These are phyloP conservation scores for Shiraia bambusicola DNA, from an alignment of 2,329 filamentous ascomycete species.

Conservation along the genomic window DNA sequence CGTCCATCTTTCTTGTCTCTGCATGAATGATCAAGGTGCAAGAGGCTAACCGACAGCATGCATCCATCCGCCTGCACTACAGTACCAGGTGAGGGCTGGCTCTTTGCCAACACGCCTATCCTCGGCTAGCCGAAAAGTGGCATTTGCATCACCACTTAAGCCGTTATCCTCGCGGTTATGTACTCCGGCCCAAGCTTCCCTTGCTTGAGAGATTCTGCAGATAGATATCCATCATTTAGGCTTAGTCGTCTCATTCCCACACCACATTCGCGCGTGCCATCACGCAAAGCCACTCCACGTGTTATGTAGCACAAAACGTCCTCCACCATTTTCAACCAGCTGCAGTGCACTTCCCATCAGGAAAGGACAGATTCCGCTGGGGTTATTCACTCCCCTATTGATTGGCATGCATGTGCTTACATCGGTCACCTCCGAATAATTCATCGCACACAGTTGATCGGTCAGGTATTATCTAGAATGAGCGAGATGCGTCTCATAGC, in stretches of 20 bases:
- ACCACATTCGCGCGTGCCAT: conserved; percentile 16
- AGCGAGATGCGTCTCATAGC: background rate
- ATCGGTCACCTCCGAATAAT: conserved; percentile 7
- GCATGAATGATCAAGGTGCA: too few relatives aligned
- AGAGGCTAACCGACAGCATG: too few relatives aligned
- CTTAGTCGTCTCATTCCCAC: conserved; percentile 14
- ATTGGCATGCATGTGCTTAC: background rate
- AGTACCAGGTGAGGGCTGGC: too few relatives aligned
- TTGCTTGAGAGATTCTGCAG: conserved; percentile 23
- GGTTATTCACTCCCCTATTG: conserved; percentile 1
- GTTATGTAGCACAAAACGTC: conserved; percentile 24
- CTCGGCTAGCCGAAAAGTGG: too few relatives aligned
- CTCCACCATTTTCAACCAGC: conserved; percentile 11
- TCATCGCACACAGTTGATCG: background rate
- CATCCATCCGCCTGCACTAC: too few relatives aligned
- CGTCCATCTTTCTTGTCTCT: too few relatives aligned
- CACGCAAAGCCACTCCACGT: conserved; percentile 21
- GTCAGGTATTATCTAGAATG: background rate
- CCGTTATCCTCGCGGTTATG: background rate
- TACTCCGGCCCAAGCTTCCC: conserved; percentile 12
- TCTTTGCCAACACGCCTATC: too few relatives aligned
- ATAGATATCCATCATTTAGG: conserved; percentile 10
- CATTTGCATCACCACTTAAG: background rate
- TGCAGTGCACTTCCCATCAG: conserved; percentile 22
- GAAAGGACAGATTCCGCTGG: conserved; percentile 16